Conservation (phyloP, 177 flowering plant genomes). For the Vitis hybrid region DNA sequence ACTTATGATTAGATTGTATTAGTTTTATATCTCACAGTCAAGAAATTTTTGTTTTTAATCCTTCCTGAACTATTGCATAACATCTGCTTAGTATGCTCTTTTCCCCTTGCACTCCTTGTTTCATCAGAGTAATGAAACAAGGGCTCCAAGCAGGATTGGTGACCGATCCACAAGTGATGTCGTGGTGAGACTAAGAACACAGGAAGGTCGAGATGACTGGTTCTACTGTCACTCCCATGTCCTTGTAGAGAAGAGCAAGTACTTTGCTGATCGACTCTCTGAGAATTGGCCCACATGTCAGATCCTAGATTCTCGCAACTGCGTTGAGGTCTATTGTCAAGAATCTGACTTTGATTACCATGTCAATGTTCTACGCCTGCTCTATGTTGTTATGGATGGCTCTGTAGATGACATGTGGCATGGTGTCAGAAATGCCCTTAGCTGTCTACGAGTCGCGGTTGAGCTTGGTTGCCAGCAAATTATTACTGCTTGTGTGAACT, state of each 20-base stretch:
- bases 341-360: slow-evolving; percentile 73
- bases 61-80: not conserved
- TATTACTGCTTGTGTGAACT: slow-evolving; percentile 58
- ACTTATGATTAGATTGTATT: too few species aligned
- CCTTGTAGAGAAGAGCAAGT: slow-evolving; percentile 62
- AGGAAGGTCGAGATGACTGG: slow-evolving; percentile 85
- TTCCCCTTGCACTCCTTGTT: not conserved
- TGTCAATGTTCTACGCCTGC: slow-evolving; percentile 66
- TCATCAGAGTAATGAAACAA: slow-evolving; percentile 21
- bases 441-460: slow-evolving; percentile 69
- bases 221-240: slow-evolving; percentile 77
- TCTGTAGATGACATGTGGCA: slow-evolving; percentile 44
- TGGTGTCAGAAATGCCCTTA: slow-evolving; percentile 77
- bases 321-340: slow-evolving; percentile 84
- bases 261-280: slow-evolving; percentile 91
- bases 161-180: slow-evolving; percentile 85
- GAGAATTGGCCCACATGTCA: slow-evolving; percentile 95
- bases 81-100: not conserved
- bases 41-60: not conserved
- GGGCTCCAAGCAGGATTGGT: slow-evolving; percentile 37
- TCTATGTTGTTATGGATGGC: slow-evolving; percentile 45
- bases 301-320: slow-evolving; percentile 85
- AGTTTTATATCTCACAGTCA: too few species aligned
- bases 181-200: slow-evolving; percentile 81
- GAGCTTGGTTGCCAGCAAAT: slow-evolving; percentile 68